Conservation (phyloP, 768 basidiomycete species). For the Agaricus blazei region DNA sequence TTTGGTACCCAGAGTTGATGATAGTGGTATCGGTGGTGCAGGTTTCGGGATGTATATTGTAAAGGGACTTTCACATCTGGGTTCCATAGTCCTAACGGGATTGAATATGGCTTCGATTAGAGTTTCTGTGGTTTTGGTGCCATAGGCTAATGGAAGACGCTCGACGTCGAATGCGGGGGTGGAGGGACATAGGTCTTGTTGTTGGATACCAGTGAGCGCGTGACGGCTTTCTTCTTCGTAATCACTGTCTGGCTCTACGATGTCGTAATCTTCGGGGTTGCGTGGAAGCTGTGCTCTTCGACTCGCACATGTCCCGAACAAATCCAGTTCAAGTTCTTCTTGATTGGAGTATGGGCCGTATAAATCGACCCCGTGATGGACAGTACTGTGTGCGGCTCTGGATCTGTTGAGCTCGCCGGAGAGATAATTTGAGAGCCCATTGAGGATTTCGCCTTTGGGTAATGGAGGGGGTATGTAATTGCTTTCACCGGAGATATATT, state of each 20-base stretch:
- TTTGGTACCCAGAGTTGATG: neutral
- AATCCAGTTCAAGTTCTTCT: constrained; percentile 30
- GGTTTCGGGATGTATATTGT: constrained; percentile 29
- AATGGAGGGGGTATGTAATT: constrained; percentile 61
- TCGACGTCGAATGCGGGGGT: constrained; percentile 28
- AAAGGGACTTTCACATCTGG: constrained; percentile 34
- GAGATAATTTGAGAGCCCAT: constrained; percentile 58
- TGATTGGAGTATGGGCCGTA: constrained; percentile 34
- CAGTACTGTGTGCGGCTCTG: constrained; percentile 33
- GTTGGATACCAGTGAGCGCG: neutral
- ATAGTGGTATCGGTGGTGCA: neutral
- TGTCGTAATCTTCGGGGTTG: neutral
- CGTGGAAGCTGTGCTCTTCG: neutral
- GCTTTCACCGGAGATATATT: constrained; percentile 46
- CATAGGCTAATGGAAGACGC: constrained; percentile 48
- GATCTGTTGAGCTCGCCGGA: constrained; percentile 42
- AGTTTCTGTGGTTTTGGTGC: constrained; percentile 61
- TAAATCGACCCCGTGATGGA: constrained; percentile 13
- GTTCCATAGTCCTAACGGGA: constrained; percentile 46
- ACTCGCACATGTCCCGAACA: constrained; percentile 20
- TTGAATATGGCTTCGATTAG: constrained; percentile 82
- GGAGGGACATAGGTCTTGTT: neutral
- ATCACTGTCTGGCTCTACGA: no score
- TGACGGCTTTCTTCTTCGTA: no score
- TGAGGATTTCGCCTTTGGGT: constrained; percentile 68